Percentiles rank a stretch among this genome's conserved stretches.
Evolutionary conservation across 2,329 filamentous ascomycete species (phyloP).

Genomic region (Aspergillus puulaauensis): DNA sequence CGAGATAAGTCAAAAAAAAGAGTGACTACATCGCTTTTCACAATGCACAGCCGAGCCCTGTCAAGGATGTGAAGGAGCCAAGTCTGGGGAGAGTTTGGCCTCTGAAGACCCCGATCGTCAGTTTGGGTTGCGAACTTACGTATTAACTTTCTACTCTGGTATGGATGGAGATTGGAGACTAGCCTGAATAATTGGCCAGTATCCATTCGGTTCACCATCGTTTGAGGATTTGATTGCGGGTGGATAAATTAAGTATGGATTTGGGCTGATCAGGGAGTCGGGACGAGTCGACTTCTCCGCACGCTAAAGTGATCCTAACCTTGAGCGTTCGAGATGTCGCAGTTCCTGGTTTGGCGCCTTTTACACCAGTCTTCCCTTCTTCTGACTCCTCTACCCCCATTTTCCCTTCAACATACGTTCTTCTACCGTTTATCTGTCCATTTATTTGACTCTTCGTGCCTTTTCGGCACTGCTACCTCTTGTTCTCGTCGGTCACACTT

Average conservation of each 20-base stretch:
- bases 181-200: background rate
- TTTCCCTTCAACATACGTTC: background rate
- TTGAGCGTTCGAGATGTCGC: conserved; percentile 1
- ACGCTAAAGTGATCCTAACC: conserved; percentile 7
- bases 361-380: background rate
- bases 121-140: background rate
- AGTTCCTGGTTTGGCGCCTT: background rate
- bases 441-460: background rate
- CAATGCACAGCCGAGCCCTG: background rate
- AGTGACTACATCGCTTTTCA: background rate
- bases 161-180: background rate
- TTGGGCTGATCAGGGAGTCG: background rate
- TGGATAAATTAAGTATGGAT: conserved; percentile 1
- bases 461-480: background rate
- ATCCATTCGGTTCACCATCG: background rate
- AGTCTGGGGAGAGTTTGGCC: background rate
- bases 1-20: background rate
- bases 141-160: background rate
- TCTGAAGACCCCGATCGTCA: background rate
- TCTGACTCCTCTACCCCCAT: background rate
- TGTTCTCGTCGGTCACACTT: background rate
- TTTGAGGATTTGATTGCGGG: background rate
- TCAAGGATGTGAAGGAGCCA: conserved; percentile 16
- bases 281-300: conserved; percentile 9
- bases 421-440: conserved; percentile 4